Evolutionary conservation across 2,329 filamentous ascomycete species (phyloP), one percentile per base, ranked within the genome.

Genomic region (Trichoderma lentiforme): DNA sequence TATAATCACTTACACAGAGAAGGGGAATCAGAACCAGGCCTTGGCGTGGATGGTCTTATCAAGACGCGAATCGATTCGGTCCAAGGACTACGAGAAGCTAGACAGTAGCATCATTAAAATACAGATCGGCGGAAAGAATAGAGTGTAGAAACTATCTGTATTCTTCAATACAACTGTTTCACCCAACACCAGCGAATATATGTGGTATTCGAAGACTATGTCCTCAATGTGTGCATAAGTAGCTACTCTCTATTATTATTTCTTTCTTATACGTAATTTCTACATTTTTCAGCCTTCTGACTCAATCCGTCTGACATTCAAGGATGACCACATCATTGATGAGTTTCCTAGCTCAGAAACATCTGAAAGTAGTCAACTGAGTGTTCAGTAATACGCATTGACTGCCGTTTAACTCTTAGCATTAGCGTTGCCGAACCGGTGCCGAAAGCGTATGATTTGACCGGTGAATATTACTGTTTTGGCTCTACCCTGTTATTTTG

Each of bases 141-240:
- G 21, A 4, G 1, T 15, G 8, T 43, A 11, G 21, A 28, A 18
- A 15, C 0, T 14, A 62, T 62, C 1, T 18, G 7, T 43, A 43
- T 43, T 26, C 32, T n/a, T 62, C 8, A 24, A 43, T n/a, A 7
- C 34, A 11, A 1, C 14, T 18, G 14, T 28, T 43, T 62, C 14
- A 1, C 0, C 6, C 26, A 39, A 6, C 11, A 9, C 4, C 3
- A 18, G 12, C 3, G 6, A 21, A 2, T 12, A 5, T n/a, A 2
- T 24, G 4, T 18, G 2, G 21, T 21, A 18, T 18, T 36, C 8
- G 30, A 14, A 24, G 11, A 39, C n/a, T 0, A 36, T 15, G 14
- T 18, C 14, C 11, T 0, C 7, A 21, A 53, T n/a, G 15, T 1
- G 18, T 43, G 1, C 18, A 43, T 1, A 21, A 21, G 21, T 21